Base-by-base conservation (phyloP, 495 filamentous ascomycete species). In the Xylaria flabelliformis region DNA sequence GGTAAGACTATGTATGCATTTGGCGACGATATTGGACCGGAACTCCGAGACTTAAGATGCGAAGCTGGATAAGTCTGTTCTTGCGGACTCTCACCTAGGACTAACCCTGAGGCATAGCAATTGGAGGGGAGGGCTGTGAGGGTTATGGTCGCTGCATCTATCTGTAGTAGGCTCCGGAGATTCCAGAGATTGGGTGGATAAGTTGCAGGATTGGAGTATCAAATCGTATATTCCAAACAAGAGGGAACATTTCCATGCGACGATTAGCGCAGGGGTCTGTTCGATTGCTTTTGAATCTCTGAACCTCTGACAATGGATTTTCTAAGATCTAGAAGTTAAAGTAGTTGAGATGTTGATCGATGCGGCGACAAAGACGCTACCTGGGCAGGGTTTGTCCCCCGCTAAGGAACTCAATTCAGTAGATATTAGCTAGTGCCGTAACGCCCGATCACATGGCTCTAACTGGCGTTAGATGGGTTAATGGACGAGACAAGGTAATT, bases 21-120 rank as follows among this genome's bases (percentile, higher is more conserved):
- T 29, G 19, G 41, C 56, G 42, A 70, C 36, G 46, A 39, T 61
- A 64, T 70, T 64, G 59, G 69, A 62, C 69, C 69, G 69, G 59
- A 64, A 24, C 59, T 71, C 69, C 69, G 69, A 56, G 32, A 63
- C 34, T 64, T 64, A 26, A 0, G 21, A 64, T 71, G 59, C 53
- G 48, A 64, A 71, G 48, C 46, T 71, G 59, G 56, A 71, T 12
- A 48, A 56, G 34, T 24, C 41, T 21, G 48, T 13, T 21, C 4
- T 64, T n/a, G 48, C 48, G 58, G 36, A 53, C 24, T 46, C 39
- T 34, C 59, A 48, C 67, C 65, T 13, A 53, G 51, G 50, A 67
- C 34, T 29, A 29, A 42, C 15, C 4, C 36, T 59, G 7, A 42
- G 56, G 56, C 29, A 7, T 15, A 10, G 10, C 19, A 50, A 24